These are phyloP conservation scores for Pinus albicaulis DNA, from an alignment of 75 land plant species.

Conservation along the genomic window DNA sequence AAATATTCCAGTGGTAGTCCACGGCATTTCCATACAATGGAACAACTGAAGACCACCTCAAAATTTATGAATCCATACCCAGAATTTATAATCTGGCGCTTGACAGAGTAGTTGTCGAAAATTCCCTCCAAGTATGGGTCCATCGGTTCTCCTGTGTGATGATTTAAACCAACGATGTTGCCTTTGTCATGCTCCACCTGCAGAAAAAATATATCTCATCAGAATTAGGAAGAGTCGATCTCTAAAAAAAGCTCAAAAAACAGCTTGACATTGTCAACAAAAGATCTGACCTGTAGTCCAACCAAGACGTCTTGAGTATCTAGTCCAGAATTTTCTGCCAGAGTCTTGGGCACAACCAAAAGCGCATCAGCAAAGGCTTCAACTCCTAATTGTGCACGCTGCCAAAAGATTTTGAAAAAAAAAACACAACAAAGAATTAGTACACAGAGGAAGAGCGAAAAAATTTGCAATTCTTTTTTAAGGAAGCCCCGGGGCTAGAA, in stretches of 20 bases:
- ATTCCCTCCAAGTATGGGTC: constrained; percentile 97
- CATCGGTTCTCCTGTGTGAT: constrained; percentile 87
- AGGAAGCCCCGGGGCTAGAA: not conserved
- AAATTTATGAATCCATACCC: constrained; percentile 41
- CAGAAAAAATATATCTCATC: not conserved
- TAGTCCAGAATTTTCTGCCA: constrained; percentile 97
- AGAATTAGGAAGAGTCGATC: not conserved
- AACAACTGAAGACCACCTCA: not conserved
- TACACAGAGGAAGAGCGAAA: not conserved
- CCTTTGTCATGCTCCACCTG: constrained; percentile 96
- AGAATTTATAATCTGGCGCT: constrained; percentile 94
- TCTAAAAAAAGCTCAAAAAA: not conserved
- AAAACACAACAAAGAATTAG: not conserved
- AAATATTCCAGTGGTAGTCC: not conserved
- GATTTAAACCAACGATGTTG: constrained; percentile 85
- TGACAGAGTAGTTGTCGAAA: constrained; percentile 96
- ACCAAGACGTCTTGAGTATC: constrained; percentile 97
- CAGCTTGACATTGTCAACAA: not conserved
- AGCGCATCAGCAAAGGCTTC: constrained; percentile 99
- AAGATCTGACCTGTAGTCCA: constrained; percentile 57
- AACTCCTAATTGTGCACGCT: constrained; percentile 98
- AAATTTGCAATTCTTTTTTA: not conserved
- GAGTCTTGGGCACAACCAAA: constrained; percentile 89
- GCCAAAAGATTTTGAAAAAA: constrained; percentile 11
- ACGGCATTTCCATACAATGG: not conserved